phyloP scores from a whole-genome alignment of 2,329 filamentous ascomycete genomes.

The Exserohilum turcica region DNA sequence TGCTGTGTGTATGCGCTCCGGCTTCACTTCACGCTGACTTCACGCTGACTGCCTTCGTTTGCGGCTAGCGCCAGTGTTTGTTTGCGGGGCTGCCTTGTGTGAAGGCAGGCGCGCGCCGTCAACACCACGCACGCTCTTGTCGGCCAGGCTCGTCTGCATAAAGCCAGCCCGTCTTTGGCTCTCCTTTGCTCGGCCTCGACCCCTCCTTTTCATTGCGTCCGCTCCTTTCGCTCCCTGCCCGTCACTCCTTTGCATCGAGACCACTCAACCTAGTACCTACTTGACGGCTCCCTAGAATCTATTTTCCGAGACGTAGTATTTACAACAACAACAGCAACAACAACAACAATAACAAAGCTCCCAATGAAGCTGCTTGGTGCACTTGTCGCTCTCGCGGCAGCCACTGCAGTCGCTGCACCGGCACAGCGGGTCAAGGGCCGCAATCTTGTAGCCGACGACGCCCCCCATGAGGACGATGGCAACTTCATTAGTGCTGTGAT shows the following conservation, averaged over 20 bases:
- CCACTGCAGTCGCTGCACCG: conserved; percentile 31
- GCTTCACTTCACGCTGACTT: conserved; percentile 5
- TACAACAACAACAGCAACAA: too few relatives aligned
- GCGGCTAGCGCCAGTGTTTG: conserved; percentile 9
- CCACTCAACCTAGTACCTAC: conserved; percentile 15
- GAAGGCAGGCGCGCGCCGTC: conserved; percentile 15
- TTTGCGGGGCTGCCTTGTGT: conserved; percentile 15
- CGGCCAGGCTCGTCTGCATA: conserved; percentile 17
- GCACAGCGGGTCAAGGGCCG: conserved; percentile 19
- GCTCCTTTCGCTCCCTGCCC: conserved; percentile 7
- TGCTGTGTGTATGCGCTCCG: neutral
- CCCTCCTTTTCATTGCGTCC: conserved; percentile 2
- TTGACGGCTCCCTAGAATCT: conserved; percentile 7
- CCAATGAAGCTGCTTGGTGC: conserved; percentile 36
- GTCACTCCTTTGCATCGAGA: conserved; percentile 15
- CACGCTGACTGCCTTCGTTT: neutral
- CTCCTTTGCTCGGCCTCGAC: conserved; percentile 2
- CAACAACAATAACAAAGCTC: too few relatives aligned
- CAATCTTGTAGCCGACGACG: conserved; percentile 22
- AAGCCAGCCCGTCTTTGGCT: conserved; percentile 1
- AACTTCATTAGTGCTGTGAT: conserved; percentile 42
- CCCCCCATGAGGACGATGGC: conserved; percentile 34
- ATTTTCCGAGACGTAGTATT: neutral
- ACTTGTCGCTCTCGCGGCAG: conserved; percentile 28
- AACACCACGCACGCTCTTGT: conserved; percentile 18